Evolutionary conservation across 768 basidiomycete species (phyloP).

Genomic region (Lenzites betulinus): DNA sequence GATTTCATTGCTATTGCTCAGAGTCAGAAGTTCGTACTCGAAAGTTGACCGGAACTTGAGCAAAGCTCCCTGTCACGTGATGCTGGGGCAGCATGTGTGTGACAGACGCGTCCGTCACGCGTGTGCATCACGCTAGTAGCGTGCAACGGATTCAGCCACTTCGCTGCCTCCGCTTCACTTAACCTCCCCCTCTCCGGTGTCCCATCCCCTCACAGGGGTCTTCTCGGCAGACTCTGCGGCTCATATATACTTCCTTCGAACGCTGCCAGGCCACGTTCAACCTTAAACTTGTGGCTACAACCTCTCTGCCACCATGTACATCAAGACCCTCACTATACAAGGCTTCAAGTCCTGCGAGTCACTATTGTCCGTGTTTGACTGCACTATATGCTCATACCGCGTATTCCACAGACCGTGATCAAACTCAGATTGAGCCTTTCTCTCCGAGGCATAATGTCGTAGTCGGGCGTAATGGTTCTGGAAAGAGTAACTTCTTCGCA

Average conservation of each 20-base stretch:
- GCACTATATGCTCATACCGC: not conserved
- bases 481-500: conserved; percentile 98
- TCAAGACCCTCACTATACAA: conserved; percentile 88
- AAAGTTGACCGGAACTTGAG: no score
- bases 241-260: no score
- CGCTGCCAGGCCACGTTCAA: no score
- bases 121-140: conserved; percentile 3
- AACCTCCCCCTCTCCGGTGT: not conserved
- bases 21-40: no score
- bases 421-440: conserved; percentile 93
- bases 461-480: conserved; percentile 95
- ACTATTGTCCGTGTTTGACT: not conserved
- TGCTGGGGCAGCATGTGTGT: not conserved
- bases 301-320: conserved; percentile 54
- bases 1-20: no score
- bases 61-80: no score
- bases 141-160: not conserved
- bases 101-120: conserved; percentile 15
- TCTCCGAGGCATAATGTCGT: conserved; percentile 94
- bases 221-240: no score
- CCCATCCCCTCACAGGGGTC: no score
- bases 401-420: conserved; percentile 67
- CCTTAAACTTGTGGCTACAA: no score
- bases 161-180: not conserved
- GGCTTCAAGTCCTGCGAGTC: conserved; percentile 97